Percentiles rank a stretch among this genome's conserved stretches.
phyloP scores from a whole-genome alignment of 768 basidiomycete species.

The Rhizopogon vesiculosus region DNA sequence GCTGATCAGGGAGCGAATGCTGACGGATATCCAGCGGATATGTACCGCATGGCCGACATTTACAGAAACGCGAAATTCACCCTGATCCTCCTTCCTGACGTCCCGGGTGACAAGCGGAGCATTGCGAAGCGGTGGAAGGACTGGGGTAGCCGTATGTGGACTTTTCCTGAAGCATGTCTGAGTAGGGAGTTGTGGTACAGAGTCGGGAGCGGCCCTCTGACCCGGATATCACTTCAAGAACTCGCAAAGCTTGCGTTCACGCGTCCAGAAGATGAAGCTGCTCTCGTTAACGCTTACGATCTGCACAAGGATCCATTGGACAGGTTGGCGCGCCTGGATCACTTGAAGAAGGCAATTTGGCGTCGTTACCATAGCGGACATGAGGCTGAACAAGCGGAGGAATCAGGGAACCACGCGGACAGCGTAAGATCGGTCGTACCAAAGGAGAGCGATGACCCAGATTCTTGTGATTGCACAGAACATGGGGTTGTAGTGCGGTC shows the following conservation, averaged over 20 bases:
- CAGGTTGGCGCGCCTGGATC: conserved; percentile 14
- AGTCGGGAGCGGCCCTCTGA: conserved; percentile 7
- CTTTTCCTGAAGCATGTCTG: conserved; percentile 16
- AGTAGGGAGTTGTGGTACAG: conserved; percentile 14
- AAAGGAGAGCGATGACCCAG: not conserved
- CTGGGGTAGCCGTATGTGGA: conserved; percentile 12
- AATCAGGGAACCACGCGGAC: no score
- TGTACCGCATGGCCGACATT: conserved; percentile 13
- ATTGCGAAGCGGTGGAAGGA: conserved; percentile 6
- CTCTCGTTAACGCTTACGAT: conserved; percentile 17
- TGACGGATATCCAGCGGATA: not conserved
- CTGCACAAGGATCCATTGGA: conserved; percentile 13
- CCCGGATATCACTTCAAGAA: conserved; percentile 16
- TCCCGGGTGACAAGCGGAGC: conserved; percentile 21
- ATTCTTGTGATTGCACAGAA: no score
- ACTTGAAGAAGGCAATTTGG: conserved; percentile 13
- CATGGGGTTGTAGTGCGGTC: no score
- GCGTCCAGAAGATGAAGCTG: conserved; percentile 8
- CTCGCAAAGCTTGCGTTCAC: conserved; percentile 17
- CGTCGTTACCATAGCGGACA: not conserved
- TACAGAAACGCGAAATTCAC: conserved; percentile 8
- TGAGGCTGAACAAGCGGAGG: not conserved
- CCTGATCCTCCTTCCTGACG: conserved; percentile 15
- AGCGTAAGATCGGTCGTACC: not conserved
- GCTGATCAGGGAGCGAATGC: no score